Conservation (phyloP, 2,329 filamentous ascomycete genomes). For the Pseudogymnoascus sp. region DNA sequence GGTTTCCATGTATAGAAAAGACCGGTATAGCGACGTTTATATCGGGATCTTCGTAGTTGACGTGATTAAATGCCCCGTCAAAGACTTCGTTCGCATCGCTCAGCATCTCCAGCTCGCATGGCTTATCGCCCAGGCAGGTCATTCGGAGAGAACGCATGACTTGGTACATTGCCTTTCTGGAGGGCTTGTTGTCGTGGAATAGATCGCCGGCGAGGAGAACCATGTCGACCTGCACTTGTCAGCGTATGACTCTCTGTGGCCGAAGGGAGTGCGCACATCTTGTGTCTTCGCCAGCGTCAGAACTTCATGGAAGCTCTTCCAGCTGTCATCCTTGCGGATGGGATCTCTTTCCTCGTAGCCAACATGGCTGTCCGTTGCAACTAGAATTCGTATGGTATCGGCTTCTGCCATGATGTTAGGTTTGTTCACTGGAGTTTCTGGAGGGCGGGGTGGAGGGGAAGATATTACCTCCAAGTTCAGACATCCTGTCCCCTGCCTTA, state of each 20-base stretch:
- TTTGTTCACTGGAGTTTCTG: background rate
- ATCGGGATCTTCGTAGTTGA: conserved; percentile 95
- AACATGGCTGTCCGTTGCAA: conserved; percentile 96
- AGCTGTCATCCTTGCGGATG: conserved; percentile 93
- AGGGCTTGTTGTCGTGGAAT: conserved; percentile 97
- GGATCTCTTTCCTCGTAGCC: conserved; percentile 90
- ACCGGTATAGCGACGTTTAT: conserved; percentile 97
- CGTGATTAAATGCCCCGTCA: conserved; percentile 79
- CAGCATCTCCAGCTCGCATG: conserved; percentile 88
- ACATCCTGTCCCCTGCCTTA: conserved; percentile 1
- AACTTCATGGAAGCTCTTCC: conserved; percentile 91
- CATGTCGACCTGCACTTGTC: conserved; percentile 67
- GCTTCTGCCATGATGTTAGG: conserved; percentile 29
- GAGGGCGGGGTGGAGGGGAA: background rate
- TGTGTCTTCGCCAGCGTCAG: conserved; percentile 78
- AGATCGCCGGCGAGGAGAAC: conserved; percentile 88
- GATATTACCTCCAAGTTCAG: conserved; percentile 8
- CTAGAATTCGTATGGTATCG: conserved; percentile 88
- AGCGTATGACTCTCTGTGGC: conserved; percentile 11
- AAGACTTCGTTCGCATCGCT: conserved; percentile 91
- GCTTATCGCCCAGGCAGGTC: conserved; percentile 92
- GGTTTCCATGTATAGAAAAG: conserved; percentile 97
- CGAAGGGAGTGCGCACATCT: conserved; percentile 48
- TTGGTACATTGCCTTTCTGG: conserved; percentile 89
- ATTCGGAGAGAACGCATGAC: conserved; percentile 90